Base-by-base conservation (phyloP, 345 rosid genomes). In the Sisymbrium altissimum region DNA sequence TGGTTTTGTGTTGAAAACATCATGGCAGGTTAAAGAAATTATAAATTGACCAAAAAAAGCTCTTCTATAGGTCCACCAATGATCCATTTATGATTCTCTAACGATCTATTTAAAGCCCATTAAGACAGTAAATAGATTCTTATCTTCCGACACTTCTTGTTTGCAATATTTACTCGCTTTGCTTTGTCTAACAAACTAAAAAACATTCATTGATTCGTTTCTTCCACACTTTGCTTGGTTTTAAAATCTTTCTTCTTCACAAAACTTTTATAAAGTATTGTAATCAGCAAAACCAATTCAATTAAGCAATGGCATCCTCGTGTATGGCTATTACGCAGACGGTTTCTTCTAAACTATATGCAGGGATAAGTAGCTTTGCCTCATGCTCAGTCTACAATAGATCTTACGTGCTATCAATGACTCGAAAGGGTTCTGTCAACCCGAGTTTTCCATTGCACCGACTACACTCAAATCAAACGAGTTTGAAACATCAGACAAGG, bases 131-230 rank as follows among this genome's bases (percentile, higher is more conserved):
- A 50, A 27, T 11, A 56, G 45, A 52, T 75, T 75, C 74, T 61
- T 52, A 33, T 2, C 79, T 67, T 68, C 17, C 38, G 13, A 59
- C 38, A 53, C 7, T 3, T 41, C 1, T 30, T 17, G 13, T 55
- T n/a, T 8, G 6, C 35, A 1, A 41, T 14, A 4, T 67, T 52
- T 32, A 17, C 10, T 50, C 15, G 9, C 74, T 69, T 64, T 76
- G 67, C 72, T 77, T 77, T 77, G 54, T 56, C 55, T 15, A 54
- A 25, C 64, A 76, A 35, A 61, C 68, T 36, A 41, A 55, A 41
- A 55, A 36, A 30, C 40, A 41, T 70, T 27, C 60, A 3, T 46
- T 70, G 44, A 70, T 76, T 77, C 80, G 40, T 71, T 64, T 77
- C 63, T 64, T 77, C 68, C n/a, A 13, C n/a, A 48, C 54, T 23